Percentiles rank a stretch among this genome's conserved stretches.
phyloP scores from a whole-genome alignment of 2,329 filamentous ascomycete genomes.

The Talaromyces sp. region DNA sequence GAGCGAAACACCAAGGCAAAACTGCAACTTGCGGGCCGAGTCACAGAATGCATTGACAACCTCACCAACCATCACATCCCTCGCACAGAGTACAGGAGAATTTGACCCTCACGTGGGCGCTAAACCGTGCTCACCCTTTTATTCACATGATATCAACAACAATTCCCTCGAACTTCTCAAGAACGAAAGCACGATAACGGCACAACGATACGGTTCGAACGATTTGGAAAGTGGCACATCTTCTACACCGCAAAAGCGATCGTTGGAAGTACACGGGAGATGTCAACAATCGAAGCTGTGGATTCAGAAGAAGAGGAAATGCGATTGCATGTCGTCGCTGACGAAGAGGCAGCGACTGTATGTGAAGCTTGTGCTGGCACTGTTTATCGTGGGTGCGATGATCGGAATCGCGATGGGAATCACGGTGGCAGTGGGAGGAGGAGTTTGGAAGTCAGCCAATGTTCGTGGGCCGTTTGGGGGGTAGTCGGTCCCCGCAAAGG shows the following conservation, averaged over 20 bases:
- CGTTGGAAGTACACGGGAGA: slow-evolving; percentile 19
- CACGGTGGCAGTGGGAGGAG: slow-evolving; percentile 43
- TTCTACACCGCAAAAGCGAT: slow-evolving; percentile 21
- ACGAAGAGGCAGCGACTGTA: slow-evolving; percentile 36
- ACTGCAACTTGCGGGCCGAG: not conserved
- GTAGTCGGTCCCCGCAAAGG: not conserved
- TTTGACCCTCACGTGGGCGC: slow-evolving; percentile 19
- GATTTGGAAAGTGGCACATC: slow-evolving; percentile 34
- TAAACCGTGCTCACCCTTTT: slow-evolving; percentile 19
- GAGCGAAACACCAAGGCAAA: not conserved
- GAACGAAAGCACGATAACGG: slow-evolving; percentile 20
- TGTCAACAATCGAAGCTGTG: slow-evolving; percentile 34
- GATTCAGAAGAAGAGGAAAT: slow-evolving; percentile 33
- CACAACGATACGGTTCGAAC: slow-evolving; percentile 21
- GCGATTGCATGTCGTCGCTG: slow-evolving; percentile 35
- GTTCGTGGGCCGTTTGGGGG: slow-evolving; percentile 28
- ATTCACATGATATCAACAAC: slow-evolving; percentile 21
- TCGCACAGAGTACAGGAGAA: slow-evolving; percentile 7
- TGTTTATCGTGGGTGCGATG: slow-evolving; percentile 43
- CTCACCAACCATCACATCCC: slow-evolving; percentile 12
- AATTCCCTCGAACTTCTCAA: slow-evolving; percentile 28
- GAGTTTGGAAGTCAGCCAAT: slow-evolving; percentile 41
- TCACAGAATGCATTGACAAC: not conserved
- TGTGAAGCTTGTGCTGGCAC: slow-evolving; percentile 40
- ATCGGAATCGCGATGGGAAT: slow-evolving; percentile 47